Conservation (phyloP, 2,329 filamentous ascomycete genomes). For the Fusarium sulawesiense region DNA sequence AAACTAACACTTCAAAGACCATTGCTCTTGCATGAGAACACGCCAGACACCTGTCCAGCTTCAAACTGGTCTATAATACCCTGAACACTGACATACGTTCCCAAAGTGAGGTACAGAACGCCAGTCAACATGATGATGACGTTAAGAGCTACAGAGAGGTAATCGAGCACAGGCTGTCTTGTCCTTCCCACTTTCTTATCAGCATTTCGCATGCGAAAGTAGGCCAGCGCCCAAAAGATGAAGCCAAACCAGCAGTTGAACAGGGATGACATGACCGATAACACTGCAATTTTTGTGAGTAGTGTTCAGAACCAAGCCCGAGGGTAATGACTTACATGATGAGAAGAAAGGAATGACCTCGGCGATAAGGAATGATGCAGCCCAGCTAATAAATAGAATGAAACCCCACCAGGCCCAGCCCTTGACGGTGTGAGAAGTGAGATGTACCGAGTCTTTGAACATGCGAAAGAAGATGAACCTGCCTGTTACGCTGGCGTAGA, state of each 20-base stretch:
- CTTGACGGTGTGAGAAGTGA: constrained; percentile 80
- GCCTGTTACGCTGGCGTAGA: constrained; percentile 89
- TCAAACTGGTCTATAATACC: constrained; percentile 81
- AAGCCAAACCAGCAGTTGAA: constrained; percentile 96
- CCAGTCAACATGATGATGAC: constrained; percentile 78
- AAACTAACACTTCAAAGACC: constrained; percentile 59
- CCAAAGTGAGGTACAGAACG: constrained; percentile 80
- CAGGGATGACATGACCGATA: constrained; percentile 81
- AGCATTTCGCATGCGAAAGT: constrained; percentile 77
- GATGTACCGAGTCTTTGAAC: constrained; percentile 81
- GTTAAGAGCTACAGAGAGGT: constrained; percentile 73
- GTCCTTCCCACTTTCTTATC: constrained; percentile 65
- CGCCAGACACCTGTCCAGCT: constrained; percentile 70
- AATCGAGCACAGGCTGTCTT: constrained; percentile 62
- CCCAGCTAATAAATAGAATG: constrained; percentile 78
- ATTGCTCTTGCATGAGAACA: constrained; percentile 82
- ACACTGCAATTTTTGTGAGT: constrained; percentile 53
- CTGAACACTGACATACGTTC: constrained; percentile 82
- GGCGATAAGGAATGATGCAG: constrained; percentile 86
- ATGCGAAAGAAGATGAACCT: constrained; percentile 92
- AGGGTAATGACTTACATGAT: constrained; percentile 62
- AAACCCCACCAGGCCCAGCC: constrained; percentile 83
- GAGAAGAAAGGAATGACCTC: constrained; percentile 95
- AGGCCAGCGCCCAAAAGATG: constrained; percentile 91
- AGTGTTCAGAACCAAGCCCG: accelerated